Percentiles rank a stretch among this genome's conserved stretches.
These are phyloP conservation scores for Actinidia arguta DNA, from an alignment of 179 eudicot genomes.

Conservation along the genomic window DNA sequence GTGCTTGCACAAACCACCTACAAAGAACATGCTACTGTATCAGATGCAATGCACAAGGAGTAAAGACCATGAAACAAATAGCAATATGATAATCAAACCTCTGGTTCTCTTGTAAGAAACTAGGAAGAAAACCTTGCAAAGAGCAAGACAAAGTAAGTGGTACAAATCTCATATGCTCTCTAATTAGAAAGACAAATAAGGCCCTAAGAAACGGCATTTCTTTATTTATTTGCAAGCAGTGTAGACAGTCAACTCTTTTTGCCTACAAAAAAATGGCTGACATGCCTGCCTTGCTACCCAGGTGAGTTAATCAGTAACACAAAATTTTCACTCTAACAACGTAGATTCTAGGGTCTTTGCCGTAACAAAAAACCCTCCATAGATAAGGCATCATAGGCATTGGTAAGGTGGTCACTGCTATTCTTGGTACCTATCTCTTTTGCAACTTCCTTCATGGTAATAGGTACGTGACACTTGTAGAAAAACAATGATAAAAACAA, in stretches of 20 bases:
- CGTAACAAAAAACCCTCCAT: not conserved
- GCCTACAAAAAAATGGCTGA: not conserved
- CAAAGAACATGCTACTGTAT: not conserved
- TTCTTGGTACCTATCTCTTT: too few species aligned
- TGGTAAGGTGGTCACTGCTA: too few species aligned
- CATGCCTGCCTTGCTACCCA: not conserved
- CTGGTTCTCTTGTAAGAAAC: not conserved
- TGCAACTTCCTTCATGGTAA: not conserved
- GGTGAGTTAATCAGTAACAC: not conserved
- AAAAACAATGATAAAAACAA: not conserved
- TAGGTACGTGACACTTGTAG: too few species aligned
- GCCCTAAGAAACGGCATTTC: not conserved
- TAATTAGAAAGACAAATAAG: too few species aligned
- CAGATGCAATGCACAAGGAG: not conserved
- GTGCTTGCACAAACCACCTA: conserved; percentile 82
- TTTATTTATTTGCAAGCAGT: conserved; percentile 5
- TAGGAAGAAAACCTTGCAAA: not conserved
- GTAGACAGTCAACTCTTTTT: not conserved
- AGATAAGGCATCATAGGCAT: too few species aligned
- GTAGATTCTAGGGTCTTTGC: too few species aligned
- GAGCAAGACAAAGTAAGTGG: conserved; percentile 8
- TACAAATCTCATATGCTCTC: not conserved
- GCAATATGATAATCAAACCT: not conserved
- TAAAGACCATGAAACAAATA: not conserved
- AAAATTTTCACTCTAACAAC: not conserved